Evolutionary conservation across 768 basidiomycete genomes (phyloP).

Genomic region (Boletales sp.): DNA sequence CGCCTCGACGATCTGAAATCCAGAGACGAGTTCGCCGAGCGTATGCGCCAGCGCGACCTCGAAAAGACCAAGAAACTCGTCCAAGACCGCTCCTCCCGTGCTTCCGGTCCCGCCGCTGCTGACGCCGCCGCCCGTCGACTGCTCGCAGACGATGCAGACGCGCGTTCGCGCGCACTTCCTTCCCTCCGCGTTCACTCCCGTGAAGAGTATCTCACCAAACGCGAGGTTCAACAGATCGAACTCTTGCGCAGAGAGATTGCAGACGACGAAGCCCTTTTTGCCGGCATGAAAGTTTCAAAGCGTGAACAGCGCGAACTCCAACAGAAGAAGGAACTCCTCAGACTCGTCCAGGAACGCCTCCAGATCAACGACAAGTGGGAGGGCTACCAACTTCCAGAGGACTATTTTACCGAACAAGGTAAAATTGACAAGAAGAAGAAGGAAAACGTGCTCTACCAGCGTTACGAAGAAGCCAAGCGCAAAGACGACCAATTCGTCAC

Average conservation of each 20-base stretch:
- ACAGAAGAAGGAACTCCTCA: constrained; percentile 86
- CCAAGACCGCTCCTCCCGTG: constrained; percentile 85
- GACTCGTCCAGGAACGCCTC: constrained; percentile 89
- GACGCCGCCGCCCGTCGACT: constrained; percentile 80
- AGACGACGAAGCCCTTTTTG: constrained; percentile 89
- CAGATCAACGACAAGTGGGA: constrained; percentile 95
- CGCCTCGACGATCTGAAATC: constrained; percentile 77
- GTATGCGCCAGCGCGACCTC: constrained; percentile 77
- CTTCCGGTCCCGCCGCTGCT: constrained; percentile 60
- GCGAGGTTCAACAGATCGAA: constrained; percentile 95
- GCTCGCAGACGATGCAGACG: constrained; percentile 74
- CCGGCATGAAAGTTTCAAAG: constrained; percentile 87
- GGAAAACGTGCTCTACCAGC: constrained; percentile 85
- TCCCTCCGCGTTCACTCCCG: constrained; percentile 84
- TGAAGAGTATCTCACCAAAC: constrained; percentile 94
- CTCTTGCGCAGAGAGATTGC: constrained; percentile 88
- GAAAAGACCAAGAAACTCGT: constrained; percentile 88
- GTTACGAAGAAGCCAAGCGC: constrained; percentile 90
- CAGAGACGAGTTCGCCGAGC: constrained; percentile 90
- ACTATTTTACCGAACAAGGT: constrained; percentile 97
- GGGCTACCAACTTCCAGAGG: constrained; percentile 94
- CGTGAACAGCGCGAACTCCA: constrained; percentile 79
- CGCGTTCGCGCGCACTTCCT: constrained; percentile 53
- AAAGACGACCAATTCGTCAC: constrained; percentile 95
- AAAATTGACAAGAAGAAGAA: constrained; percentile 98